phyloP scores from a whole-genome alignment of 768 basidiomycete species.

The Thelephora aurantiotincta region DNA sequence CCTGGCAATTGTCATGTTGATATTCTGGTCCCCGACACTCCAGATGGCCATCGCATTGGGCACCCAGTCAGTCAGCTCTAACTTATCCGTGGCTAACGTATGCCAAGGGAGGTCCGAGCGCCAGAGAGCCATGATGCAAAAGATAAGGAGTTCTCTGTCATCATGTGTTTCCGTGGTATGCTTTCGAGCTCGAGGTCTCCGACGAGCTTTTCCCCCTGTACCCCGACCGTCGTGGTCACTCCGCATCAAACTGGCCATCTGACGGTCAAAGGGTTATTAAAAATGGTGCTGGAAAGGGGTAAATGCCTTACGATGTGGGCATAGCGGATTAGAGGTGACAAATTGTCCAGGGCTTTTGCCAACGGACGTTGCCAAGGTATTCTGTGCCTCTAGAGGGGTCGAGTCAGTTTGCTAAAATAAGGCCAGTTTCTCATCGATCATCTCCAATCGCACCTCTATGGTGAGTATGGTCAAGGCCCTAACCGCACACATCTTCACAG shows the following conservation, averaged over 20 bases:
- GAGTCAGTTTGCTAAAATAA: not conserved
- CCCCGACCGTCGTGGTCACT: conserved; percentile 39
- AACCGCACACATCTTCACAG: conserved; percentile 65
- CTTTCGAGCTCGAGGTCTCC: conserved; percentile 48
- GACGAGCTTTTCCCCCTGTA: conserved; percentile 37
- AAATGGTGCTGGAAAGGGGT: not conserved
- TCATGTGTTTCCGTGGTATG: conserved; percentile 42
- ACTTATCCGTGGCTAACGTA: conserved; percentile 26
- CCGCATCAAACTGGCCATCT: conserved; percentile 13
- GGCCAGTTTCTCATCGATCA: not conserved
- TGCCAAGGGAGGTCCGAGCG: conserved; percentile 42
- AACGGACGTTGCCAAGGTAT: conserved; percentile 45
- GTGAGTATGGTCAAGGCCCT: conserved; percentile 57
- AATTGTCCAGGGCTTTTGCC: conserved; percentile 27
- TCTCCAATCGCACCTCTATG: conserved; percentile 38
- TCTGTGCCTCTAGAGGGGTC: conserved; percentile 26
- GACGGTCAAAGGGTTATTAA: conserved; percentile 1
- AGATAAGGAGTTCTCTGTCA: conserved; percentile 56
- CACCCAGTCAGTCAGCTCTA: conserved; percentile 33
- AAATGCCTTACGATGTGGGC: conserved; percentile 37
- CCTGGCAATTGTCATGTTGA: conserved; percentile 46
- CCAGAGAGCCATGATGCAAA: conserved; percentile 61
- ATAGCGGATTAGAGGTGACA: conserved; percentile 34
- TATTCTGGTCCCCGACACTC: conserved; percentile 45
- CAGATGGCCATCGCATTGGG: conserved; percentile 36